Evolutionary conservation across 2,329 filamentous ascomycete genomes (phyloP).

Genomic region (Beauveria brongniartii): DNA sequence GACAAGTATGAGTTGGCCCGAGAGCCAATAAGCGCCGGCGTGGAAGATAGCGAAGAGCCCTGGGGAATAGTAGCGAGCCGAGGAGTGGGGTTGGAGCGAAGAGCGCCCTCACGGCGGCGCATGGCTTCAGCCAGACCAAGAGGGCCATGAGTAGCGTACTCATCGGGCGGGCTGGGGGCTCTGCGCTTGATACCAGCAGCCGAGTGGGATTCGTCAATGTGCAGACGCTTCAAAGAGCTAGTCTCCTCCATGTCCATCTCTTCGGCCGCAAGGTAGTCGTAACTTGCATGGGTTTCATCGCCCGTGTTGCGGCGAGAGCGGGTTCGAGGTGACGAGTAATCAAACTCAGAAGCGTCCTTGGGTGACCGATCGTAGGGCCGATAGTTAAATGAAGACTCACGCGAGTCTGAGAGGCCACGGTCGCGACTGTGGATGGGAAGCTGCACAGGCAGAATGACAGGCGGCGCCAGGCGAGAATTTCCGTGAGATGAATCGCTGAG

Average conservation of each 20-base stretch:
- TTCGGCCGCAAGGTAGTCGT: slow-evolving; percentile 30
- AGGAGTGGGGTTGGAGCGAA: slow-evolving; percentile 45
- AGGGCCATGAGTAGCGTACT: slow-evolving; percentile 31
- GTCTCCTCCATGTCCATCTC: slow-evolving; percentile 46
- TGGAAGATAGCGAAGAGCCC: slow-evolving; percentile 33
- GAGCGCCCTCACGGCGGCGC: slow-evolving; percentile 39
- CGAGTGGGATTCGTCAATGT: slow-evolving; percentile 38
- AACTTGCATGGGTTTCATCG: slow-evolving; percentile 41
- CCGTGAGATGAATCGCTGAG: slow-evolving; percentile 30
- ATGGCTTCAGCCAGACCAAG: slow-evolving; percentile 34
- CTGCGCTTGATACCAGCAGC: slow-evolving; percentile 43
- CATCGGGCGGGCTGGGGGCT: slow-evolving; percentile 47
- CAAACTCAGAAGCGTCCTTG: slow-evolving; percentile 35
- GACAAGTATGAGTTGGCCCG: slow-evolving; percentile 42
- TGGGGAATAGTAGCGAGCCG: slow-evolving; percentile 40
- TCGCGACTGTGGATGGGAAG: slow-evolving; percentile 31
- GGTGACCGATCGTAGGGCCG: slow-evolving; percentile 35
- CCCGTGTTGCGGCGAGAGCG: slow-evolving; percentile 43
- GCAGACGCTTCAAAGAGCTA: slow-evolving; percentile 40
- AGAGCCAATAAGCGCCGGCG: slow-evolving; percentile 30
- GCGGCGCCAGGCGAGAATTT: slow-evolving; percentile 33
- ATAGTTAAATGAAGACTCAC: slow-evolving; percentile 40
- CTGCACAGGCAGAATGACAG: slow-evolving; percentile 34
- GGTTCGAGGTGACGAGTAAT: slow-evolving; percentile 40
- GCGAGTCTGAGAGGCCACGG: slow-evolving; percentile 32